These are phyloP conservation scores for Colletotrichum orbiculare DNA, from an alignment of 2,329 filamentous ascomycete species.

Conservation along the genomic window DNA sequence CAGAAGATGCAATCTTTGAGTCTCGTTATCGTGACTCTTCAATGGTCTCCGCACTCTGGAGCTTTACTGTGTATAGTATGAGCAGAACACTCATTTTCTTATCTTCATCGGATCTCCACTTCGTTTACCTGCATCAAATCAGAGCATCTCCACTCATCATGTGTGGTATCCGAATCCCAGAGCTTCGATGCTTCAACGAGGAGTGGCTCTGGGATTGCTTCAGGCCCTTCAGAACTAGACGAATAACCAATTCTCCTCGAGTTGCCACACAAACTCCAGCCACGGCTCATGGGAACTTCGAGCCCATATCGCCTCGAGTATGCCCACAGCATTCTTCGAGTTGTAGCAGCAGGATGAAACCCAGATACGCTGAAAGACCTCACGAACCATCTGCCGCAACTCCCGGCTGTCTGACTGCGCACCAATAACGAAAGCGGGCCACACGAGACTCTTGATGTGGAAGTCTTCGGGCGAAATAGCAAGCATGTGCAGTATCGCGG, in stretches of 20 bases:
- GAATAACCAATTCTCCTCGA: slow-evolving; percentile 30
- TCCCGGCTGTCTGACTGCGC: slow-evolving; percentile 17
- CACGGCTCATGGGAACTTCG: slow-evolving; percentile 5
- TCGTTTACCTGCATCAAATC: no score
- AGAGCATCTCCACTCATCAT: no score
- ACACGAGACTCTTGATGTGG: slow-evolving; percentile 32
- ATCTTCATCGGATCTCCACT: no score
- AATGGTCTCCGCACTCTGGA: no score
- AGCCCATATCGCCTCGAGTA: slow-evolving; percentile 25
- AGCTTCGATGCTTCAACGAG: neutral
- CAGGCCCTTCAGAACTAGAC: neutral
- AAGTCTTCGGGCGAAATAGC: slow-evolving; percentile 17
- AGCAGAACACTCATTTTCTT: no score
- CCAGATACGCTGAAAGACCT: slow-evolving; percentile 23
- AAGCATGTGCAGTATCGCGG: slow-evolving; percentile 22
- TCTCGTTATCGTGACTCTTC: neutral
- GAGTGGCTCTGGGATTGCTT: no score
- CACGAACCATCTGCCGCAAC: slow-evolving; percentile 3
- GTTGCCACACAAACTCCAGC: slow-evolving; percentile 21
- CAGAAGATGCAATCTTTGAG: neutral
- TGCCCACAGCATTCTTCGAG: slow-evolving; percentile 14
- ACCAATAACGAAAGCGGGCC: slow-evolving; percentile 24
- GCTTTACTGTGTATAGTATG: no score
- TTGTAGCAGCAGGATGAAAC: slow-evolving; percentile 31
- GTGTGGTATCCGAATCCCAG: no score